Evolutionary conservation across 352 stramenopile species (phyloP).

Genomic region (Pythium monospermum): DNA sequence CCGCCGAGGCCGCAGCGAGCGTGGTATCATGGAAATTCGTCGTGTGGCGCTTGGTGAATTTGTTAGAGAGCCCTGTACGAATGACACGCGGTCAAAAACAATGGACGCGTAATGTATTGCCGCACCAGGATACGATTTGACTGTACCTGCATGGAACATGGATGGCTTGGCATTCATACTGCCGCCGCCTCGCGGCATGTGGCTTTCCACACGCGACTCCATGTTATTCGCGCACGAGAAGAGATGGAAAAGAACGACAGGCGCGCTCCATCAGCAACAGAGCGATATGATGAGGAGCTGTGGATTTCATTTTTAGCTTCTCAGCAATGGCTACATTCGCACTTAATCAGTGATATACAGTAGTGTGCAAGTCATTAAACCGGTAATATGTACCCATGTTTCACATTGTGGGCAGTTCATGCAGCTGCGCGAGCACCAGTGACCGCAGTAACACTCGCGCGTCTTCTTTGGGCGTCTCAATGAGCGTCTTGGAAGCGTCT

Average conservation of each 20-base stretch:
- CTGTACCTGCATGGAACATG: conserved; percentile 26
- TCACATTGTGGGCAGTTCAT: conserved; percentile 14
- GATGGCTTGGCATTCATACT: conserved; percentile 12
- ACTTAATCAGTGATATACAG: too few species aligned
- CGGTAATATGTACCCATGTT: too few species aligned
- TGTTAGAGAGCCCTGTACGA: conserved; percentile 63
- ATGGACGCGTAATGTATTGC: too few species aligned
- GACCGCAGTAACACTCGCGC: conserved; percentile 53
- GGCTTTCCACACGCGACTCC: conserved; percentile 18
- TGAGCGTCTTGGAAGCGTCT: conserved; percentile 63
- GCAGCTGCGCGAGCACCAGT: conserved; percentile 19
- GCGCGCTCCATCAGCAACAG: too few species aligned
- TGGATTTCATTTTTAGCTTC: too few species aligned
- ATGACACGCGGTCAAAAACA: too few species aligned
- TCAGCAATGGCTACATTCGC: too few species aligned
- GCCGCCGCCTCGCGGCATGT: not conserved
- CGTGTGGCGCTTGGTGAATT: conserved; percentile 73
- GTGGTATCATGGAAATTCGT: conserved; percentile 74
- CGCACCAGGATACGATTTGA: too few species aligned
- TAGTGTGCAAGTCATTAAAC: too few species aligned
- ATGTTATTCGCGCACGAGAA: too few species aligned
- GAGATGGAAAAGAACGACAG: too few species aligned
- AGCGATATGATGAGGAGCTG: too few species aligned
- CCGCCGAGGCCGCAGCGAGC: conserved; percentile 58
- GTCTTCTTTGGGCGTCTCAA: conserved; percentile 77